These are phyloP conservation scores for Phytopythium vexans DNA, from an alignment of 352 stramenopile genomes.

Conservation along the genomic window DNA sequence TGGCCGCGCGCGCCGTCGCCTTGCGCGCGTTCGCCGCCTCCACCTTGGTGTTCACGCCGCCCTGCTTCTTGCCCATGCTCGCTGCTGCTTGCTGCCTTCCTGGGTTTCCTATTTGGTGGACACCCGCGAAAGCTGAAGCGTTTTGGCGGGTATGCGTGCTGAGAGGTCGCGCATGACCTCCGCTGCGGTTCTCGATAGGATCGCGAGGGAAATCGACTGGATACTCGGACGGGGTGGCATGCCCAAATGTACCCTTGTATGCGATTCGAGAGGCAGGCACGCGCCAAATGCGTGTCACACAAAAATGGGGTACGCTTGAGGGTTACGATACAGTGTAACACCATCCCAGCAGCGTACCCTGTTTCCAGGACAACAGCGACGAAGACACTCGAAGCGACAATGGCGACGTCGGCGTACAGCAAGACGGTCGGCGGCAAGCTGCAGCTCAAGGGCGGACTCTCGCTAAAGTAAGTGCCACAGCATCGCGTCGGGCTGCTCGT, in stretches of 20 bases:
- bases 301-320: too few species aligned
- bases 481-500: slow-evolving; percentile 11
- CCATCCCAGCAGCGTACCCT: not conserved
- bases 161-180: too few species aligned
- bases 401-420: slow-evolving; percentile 32
- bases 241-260: too few species aligned
- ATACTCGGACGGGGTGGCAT: too few species aligned
- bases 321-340: not conserved
- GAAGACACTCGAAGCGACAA: not conserved
- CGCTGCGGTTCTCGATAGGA: too few species aligned
- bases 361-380: too few species aligned
- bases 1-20: slow-evolving; percentile 42
- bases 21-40: slow-evolving; percentile 76
- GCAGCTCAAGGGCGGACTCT: slow-evolving; percentile 80
- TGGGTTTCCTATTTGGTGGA: not conserved
- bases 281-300: too few species aligned
- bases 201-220: too few species aligned
- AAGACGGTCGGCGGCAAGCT: slow-evolving; percentile 80
- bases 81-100: slow-evolving; percentile 10
- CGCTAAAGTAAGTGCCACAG: slow-evolving; percentile 61
- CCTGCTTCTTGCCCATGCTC: slow-evolving; percentile 47
- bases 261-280: too few species aligned
- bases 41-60: slow-evolving; percentile 66
- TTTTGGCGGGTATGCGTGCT: too few species aligned
- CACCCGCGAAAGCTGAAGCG: not conserved